These are phyloP conservation scores for Nakaseomyces kungkrabaensis DNA, from an alignment of 1,139 yeast species.

Conservation along the genomic window DNA sequence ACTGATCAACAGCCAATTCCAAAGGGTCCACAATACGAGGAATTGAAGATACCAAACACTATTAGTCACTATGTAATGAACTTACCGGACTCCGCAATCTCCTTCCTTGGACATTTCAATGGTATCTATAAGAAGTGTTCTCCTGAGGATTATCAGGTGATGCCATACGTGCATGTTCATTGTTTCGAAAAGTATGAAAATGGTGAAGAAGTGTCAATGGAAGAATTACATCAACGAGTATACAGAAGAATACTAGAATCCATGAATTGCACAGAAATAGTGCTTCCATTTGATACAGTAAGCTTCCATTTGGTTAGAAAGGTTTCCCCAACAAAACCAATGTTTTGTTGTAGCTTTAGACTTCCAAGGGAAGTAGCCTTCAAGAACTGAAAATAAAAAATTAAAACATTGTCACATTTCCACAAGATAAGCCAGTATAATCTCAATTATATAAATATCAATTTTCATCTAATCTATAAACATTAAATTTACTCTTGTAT, in stretches of 20 bases:
- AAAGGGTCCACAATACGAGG: slow-evolving; percentile 17
- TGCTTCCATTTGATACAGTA: slow-evolving; percentile 39
- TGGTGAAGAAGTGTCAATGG: slow-evolving; percentile 57
- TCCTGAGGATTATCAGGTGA: slow-evolving; percentile 29
- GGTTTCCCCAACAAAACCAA: slow-evolving; percentile 94
- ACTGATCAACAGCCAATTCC: slow-evolving; percentile 10
- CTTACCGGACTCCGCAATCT: slow-evolving; percentile 84
- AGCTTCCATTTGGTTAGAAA: slow-evolving; percentile 76
- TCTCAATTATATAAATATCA: too few relatives aligned
- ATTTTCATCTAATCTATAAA: too few relatives aligned
- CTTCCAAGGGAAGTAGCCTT: slow-evolving; percentile 77
- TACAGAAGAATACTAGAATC: slow-evolving; percentile 47
- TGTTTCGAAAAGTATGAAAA: slow-evolving; percentile 83
- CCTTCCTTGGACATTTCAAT: slow-evolving; percentile 66
- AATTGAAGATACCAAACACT: slow-evolving; percentile 45
- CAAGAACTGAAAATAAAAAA: neutral
- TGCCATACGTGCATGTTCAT: slow-evolving; percentile 80
- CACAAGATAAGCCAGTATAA: neutral
- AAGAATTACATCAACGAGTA: slow-evolving; percentile 54
- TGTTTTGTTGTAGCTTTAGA: slow-evolving; percentile 79
- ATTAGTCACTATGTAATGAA: slow-evolving; percentile 85
- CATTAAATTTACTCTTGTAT: too few relatives aligned
- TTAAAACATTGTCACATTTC: neutral
- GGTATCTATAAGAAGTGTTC: slow-evolving; percentile 45
- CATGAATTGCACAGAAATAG: slow-evolving; percentile 35